Evolutionary conservation across 768 basidiomycete species (phyloP).

Genomic region (Panaeolus papilionaceus): DNA sequence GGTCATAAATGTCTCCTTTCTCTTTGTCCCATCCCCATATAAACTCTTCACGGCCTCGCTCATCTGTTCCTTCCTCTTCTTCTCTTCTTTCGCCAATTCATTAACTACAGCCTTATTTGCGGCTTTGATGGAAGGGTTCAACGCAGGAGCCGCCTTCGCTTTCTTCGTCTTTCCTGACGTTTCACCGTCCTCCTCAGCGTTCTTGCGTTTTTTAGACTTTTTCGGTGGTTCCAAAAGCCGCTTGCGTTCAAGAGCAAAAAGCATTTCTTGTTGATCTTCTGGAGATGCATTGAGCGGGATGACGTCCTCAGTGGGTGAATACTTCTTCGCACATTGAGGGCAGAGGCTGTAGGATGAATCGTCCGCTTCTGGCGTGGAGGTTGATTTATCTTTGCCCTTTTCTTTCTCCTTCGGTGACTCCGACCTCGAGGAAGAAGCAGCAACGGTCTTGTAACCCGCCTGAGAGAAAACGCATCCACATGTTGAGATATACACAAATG

Average conservation of each 20-base stretch:
- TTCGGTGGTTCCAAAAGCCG: conserved; percentile 62
- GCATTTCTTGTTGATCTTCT: conserved; percentile 71
- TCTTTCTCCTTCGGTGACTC: conserved; percentile 35
- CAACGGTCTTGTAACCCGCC: conserved; percentile 76
- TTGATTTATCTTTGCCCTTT: conserved; percentile 33
- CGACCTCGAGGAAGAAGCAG: conserved; percentile 34
- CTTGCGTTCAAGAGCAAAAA: conserved; percentile 58
- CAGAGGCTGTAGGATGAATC: conserved; percentile 52
- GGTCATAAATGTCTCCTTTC: conserved; percentile 91
- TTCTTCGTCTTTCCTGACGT: conserved; percentile 53
- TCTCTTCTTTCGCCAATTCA: conserved; percentile 81
- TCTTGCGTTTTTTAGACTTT: conserved; percentile 70
- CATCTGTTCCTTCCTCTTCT: conserved; percentile 84
- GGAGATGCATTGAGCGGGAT: conserved; percentile 70
- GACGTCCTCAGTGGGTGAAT: conserved; percentile 60
- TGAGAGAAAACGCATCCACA: conserved; percentile 95
- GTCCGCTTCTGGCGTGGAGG: conserved; percentile 36
- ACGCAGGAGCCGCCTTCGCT: conserved; percentile 34
- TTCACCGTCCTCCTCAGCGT: conserved; percentile 36
- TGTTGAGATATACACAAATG: conserved; percentile 84
- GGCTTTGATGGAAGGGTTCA: conserved; percentile 58
- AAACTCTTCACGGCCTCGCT: conserved; percentile 86
- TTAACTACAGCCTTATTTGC: conserved; percentile 71
- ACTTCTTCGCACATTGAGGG: conserved; percentile 80
- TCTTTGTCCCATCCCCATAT: conserved; percentile 66